Conservation (phyloP, 176 grass and related monocot species). For the Avena insularis region DNA sequence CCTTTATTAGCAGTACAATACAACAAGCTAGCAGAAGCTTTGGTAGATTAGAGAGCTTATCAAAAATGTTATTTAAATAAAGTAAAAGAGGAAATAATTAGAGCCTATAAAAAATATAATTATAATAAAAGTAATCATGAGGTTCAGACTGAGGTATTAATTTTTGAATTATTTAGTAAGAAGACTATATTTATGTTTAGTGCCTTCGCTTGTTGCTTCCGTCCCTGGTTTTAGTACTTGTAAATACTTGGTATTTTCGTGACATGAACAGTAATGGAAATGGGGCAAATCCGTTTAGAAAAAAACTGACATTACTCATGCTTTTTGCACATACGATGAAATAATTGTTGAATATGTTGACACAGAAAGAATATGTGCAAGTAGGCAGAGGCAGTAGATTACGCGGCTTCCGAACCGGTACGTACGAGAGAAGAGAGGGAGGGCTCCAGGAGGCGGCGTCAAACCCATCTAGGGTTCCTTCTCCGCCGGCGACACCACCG, state of each 20-base stretch:
- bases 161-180: not conserved
- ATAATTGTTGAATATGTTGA: not conserved
- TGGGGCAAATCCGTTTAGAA: not conserved
- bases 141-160: not conserved
- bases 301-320: not conserved
- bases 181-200: not conserved
- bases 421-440: too few species aligned
- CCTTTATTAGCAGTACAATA: constrained; percentile 32
- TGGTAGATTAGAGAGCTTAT: not conserved
- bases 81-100: not conserved
- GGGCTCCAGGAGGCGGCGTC: too few species aligned
- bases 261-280: not conserved
- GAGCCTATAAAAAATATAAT: not conserved
- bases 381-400: too few species aligned
- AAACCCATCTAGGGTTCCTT: too few species aligned
- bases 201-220: not conserved
- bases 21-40: not conserved
- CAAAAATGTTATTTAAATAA: not conserved
- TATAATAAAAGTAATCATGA: not conserved
- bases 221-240: not conserved
- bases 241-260: not conserved
- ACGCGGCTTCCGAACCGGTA: too few species aligned
- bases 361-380: too few species aligned
- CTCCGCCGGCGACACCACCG: too few species aligned
- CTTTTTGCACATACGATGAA: not conserved